phyloP scores from a whole-genome alignment of 2,329 filamentous ascomycete genomes.

The Amauroascus verrucosus region DNA sequence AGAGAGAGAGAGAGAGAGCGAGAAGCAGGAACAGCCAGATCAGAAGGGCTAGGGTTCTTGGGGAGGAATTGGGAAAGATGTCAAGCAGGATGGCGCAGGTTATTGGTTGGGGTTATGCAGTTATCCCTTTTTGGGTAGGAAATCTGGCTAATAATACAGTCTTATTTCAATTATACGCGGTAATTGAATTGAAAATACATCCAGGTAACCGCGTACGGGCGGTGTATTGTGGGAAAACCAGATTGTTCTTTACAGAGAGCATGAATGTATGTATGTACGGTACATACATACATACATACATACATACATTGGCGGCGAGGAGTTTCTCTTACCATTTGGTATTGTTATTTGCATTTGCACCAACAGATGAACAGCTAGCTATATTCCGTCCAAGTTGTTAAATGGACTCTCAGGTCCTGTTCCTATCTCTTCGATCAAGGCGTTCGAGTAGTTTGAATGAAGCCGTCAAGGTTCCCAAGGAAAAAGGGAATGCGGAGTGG shows the following conservation, averaged over 20 bases:
- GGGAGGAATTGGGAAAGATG: too few relatives aligned
- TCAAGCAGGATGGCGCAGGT: too few relatives aligned
- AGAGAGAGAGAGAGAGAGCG: too few relatives aligned
- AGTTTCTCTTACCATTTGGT: too few relatives aligned
- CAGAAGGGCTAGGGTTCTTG: background rate
- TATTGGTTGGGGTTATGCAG: background rate
- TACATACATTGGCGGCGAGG: too few relatives aligned
- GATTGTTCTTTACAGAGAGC: too few relatives aligned
- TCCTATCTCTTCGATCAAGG: background rate
- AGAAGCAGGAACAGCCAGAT: background rate
- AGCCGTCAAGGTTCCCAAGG: background rate
- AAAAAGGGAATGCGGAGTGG: background rate
- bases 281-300: too few relatives aligned
- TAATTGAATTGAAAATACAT: background rate
- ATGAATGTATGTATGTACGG: too few relatives aligned
- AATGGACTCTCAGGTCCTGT: background rate
- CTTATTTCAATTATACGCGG: background rate
- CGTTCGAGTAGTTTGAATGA: background rate
- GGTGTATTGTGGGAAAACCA: background rate
- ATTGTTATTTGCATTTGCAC: too few relatives aligned
- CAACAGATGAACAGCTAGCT: too few relatives aligned
- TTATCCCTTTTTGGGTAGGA: slow-evolving; percentile 1
- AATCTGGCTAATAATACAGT: slow-evolving; percentile 1
- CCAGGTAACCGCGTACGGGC: background rate
- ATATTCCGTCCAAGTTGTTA: background rate